Base-by-base conservation (phyloP, 2,329 filamentous ascomycete species). In the Balansia obtecta region DNA sequence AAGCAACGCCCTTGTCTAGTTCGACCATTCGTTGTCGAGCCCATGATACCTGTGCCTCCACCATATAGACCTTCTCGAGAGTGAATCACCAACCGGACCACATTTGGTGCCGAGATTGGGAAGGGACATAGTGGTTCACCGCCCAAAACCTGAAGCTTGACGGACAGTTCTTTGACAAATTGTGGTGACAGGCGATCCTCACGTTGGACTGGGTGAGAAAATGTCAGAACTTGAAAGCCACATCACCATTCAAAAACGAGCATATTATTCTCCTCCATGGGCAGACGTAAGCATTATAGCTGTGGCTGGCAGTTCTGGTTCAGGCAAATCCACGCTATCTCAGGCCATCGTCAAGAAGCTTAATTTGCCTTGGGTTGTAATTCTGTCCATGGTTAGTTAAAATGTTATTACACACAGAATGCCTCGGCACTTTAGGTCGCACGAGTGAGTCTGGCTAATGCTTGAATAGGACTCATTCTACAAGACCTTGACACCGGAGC, bases 321-420 rank as follows among this genome's bases (percentile, higher is more conserved):
- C 91, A 27, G 69, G 91, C 52, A 98, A 98, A 74, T 96, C 91
- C 7, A 96, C 90, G 7, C 72, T 98, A 49, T 90, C 93, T 33
- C 80, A 94, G 64, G 88, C 91, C 56, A 95, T 98, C 59, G 87
- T 97, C 56, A 84, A 80, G 60, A 84, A 86, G 61, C 72, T 98
- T 60, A 95, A 93, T 68, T 72, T 98, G 56, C 93, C 93, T 51
- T 98, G 93, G 91, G 93, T 98, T 54, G 90, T 96, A 46, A 96
- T 98, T 68, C 70, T 98, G 60, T 95, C 90, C 41, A 97, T 98
- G 85, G 88, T 91, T 76, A 63, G 71, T 63, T 54, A 46, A 45
- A 54, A 8, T 41, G 4, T 18, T 2, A 9, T 3, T 12, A 38
- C 13, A 27, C 10, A 9, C 18, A 39, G 12, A 4, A 20, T 3